Percentiles rank a stretch among this genome's conserved stretches.
Evolutionary conservation across 371 early-diverging fungal genomes (phyloP).

Genomic region (Phascolomyces articulosus): DNA sequence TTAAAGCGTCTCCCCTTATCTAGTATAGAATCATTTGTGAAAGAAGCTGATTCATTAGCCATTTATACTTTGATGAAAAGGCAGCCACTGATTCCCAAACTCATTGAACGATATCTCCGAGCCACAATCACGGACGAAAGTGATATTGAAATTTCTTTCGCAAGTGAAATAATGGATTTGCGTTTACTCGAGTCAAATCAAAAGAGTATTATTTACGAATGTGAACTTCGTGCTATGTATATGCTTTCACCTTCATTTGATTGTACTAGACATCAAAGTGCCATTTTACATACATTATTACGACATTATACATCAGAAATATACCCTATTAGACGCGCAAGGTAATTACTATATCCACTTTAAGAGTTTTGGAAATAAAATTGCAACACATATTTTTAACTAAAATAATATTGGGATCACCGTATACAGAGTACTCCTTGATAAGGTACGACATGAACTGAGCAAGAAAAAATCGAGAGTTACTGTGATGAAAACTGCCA

Average conservation of each 20-base stretch:
- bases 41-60: constrained; percentile 19
- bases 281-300: constrained; percentile 28
- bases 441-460: constrained; percentile 29
- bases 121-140: constrained; percentile 28
- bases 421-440: constrained; percentile 3
- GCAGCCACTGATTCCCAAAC: constrained; percentile 35
- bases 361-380: constrained; percentile 8
- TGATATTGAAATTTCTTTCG: constrained; percentile 22
- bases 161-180: constrained; percentile 27
- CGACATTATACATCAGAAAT: constrained; percentile 18
- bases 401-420: background rate
- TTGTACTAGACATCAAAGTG: constrained; percentile 23
- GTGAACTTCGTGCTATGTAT: constrained; percentile 37
- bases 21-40: constrained; percentile 31
- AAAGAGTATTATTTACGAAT: constrained; percentile 35
- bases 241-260: constrained; percentile 26
- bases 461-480: constrained; percentile 3
- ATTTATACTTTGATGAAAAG: constrained; percentile 26
- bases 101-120: constrained; percentile 46
- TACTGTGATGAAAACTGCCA: constrained; percentile 13
- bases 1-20: constrained; percentile 31
- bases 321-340: constrained; percentile 47
- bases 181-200: constrained; percentile 16
- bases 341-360: constrained; percentile 14
- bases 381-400: background rate